Evolutionary conservation across 805 yeast genomes (phyloP).

Genomic region (Sugiyamaella mastotermitis): DNA sequence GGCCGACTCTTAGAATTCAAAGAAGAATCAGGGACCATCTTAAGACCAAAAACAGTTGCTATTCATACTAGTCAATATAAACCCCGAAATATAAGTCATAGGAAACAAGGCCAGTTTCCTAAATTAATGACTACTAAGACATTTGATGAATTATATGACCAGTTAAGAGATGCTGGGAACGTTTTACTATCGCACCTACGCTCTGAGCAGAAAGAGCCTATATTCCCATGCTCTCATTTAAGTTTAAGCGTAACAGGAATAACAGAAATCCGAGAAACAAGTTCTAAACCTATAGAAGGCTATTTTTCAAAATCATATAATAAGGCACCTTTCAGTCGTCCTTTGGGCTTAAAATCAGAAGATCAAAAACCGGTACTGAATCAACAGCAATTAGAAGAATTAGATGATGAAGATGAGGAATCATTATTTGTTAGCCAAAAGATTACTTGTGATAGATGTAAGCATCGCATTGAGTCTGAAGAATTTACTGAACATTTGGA

Average conservation of each 20-base stretch:
- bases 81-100: slow-evolving; percentile 12
- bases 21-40: slow-evolving; percentile 46
- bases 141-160: slow-evolving; percentile 5
- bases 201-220: slow-evolving; percentile 6
- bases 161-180: slow-evolving; percentile 2
- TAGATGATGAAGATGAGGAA: slow-evolving; percentile 9
- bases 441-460: slow-evolving; percentile 28
- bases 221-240: slow-evolving; percentile 9
- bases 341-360: not conserved
- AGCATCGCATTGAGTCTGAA: slow-evolving; percentile 11
- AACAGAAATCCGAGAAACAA: slow-evolving; percentile 3
- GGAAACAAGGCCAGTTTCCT: slow-evolving; percentile 23
- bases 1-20: slow-evolving; percentile 67
- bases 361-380: not conserved
- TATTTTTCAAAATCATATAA: slow-evolving; percentile 1
- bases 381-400: not conserved
- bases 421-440: slow-evolving; percentile 13
- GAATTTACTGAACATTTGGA: slow-evolving; percentile 32
- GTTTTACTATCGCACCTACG: slow-evolving; percentile 2
- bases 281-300: slow-evolving; percentile 4
- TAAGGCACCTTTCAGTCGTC: not conserved
- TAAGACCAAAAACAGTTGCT: slow-evolving; percentile 52
- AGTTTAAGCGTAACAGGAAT: slow-evolving; percentile 12
- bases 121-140: slow-evolving; percentile 1
- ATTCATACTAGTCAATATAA: slow-evolving; percentile 31